Evolutionary conservation across 2,329 filamentous ascomycete genomes (phyloP).

Genomic region (Rhinocladiella mackenziei): DNA sequence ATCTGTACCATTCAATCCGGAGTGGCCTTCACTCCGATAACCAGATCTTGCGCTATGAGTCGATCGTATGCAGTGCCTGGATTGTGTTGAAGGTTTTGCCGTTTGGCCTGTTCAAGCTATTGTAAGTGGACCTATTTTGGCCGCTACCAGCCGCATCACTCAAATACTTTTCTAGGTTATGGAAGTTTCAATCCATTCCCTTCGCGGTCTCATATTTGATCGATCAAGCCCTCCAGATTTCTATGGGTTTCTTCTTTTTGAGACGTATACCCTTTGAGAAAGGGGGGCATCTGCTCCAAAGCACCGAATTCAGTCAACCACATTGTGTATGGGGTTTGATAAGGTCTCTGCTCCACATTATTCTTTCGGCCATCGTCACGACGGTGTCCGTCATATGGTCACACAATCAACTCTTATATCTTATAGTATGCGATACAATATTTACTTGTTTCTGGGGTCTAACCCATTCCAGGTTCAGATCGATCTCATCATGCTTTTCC

Average conservation of each 20-base stretch:
- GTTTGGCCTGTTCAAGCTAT: not conserved
- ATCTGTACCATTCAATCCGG: not conserved
- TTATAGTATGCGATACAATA: not conserved
- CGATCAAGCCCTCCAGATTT: constrained; percentile 1
- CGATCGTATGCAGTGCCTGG: not conserved
- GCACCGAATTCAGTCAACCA: not conserved
- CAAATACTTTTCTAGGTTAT: not conserved
- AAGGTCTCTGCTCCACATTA: not conserved
- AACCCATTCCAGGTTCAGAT: not conserved
- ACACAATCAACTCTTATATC: not conserved
- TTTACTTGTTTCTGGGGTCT: not conserved
- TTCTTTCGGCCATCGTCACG: not conserved
- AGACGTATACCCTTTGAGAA: not conserved
- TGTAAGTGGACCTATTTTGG: not conserved
- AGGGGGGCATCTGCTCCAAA: not conserved
- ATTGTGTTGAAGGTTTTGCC: not conserved
- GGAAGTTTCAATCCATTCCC: not conserved
- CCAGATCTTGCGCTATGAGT: not conserved
- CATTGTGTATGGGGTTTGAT: constrained; percentile 1
- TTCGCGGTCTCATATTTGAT: not conserved
- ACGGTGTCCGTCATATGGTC: not conserved
- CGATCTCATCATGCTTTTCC: not conserved
- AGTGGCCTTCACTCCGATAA: not conserved
- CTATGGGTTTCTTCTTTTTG: not conserved
- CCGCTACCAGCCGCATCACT: not conserved